Evolutionary conservation across 2,329 filamentous ascomycete genomes (phyloP), one percentile per base, ranked within the genome.

Genomic region (Aureobasidium namibiae): DNA sequence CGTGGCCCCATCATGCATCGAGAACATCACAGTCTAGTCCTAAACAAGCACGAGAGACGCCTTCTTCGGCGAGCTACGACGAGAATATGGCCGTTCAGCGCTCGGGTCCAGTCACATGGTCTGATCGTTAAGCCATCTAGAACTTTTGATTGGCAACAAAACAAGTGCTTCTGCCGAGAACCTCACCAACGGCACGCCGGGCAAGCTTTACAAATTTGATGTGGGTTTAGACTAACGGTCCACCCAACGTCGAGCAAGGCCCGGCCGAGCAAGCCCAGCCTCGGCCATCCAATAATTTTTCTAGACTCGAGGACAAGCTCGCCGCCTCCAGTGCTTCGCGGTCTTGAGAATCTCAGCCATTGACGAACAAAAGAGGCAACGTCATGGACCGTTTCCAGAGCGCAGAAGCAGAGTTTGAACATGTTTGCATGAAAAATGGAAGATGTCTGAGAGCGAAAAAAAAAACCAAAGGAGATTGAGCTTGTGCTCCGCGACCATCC

Each of bases 41-140:
- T 39, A 48, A 48, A 48, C n/a, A 41, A 48, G 21, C 8, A 34
- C 29, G 21, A 24, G 14, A 45, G 38, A 34, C 52, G 39, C 54
- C 34, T 57, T 46, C 42, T 46, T 57, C 42, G 54, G 54, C 54
- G 41, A 57, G 41, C 54, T 42, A 42, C 33, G 54, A 57, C 54
- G 33, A 21, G 24, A 57, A 56, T 45, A 56, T 34, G 42, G 26
- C 54, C 54, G 54, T 48, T 57, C 38, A 41, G 54, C 54, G 54
- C 54, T 57, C 54, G 54, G 54, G 33, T 29, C 42, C 54, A 46
- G 54, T 57, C 54, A 57, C 54, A 57, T 57, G 54, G 54, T 23
- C 42, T 33, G 54, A 33, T 57, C 54, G 54, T 46, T 39, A 46
- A 57, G 54, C 54, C 54, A 38, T 57, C 52, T 56, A 56, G 52